These are phyloP conservation scores for Termitomyces sp. DNA, from an alignment of 768 basidiomycete genomes.

Conservation along the genomic window DNA sequence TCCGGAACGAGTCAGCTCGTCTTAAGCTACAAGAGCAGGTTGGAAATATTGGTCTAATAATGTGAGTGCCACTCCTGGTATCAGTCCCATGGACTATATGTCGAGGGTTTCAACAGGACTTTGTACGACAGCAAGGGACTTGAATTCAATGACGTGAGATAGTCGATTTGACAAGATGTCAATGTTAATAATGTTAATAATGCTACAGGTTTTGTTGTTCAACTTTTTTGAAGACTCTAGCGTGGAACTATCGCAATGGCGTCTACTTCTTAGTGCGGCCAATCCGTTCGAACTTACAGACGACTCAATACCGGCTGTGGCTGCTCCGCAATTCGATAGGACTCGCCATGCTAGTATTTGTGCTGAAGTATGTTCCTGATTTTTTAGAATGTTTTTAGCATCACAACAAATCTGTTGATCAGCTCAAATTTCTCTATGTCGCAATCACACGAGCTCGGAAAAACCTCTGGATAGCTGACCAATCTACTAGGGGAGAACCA, in stretches of 20 bases:
- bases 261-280: constrained; percentile 46
- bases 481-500: constrained; percentile 49
- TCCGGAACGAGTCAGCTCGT: constrained; percentile 54
- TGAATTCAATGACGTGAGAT: constrained; percentile 60
- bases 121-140: constrained; percentile 64
- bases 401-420: neutral
- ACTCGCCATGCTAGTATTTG: constrained; percentile 52
- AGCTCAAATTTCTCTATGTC: constrained; percentile 71
- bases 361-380: constrained; percentile 41
- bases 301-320: neutral
- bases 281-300: constrained; percentile 14
- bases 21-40: constrained; percentile 45
- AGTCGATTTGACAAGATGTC: neutral
- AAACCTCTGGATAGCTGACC: constrained; percentile 69
- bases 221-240: constrained; percentile 72
- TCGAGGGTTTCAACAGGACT: constrained; percentile 30
- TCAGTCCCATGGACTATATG: neutral
- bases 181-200: neutral
- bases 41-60: constrained; percentile 54
- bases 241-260: constrained; percentile 51
- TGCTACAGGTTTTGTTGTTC: constrained; percentile 59
- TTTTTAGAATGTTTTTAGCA: neutral
- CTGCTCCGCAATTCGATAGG: constrained; percentile 46
- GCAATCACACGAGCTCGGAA: constrained; percentile 68
- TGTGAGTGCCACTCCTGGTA: constrained; percentile 35